Base-by-base conservation (phyloP, 371 early-diverging fungal genomes). In the Rhizopus stolonifer region DNA sequence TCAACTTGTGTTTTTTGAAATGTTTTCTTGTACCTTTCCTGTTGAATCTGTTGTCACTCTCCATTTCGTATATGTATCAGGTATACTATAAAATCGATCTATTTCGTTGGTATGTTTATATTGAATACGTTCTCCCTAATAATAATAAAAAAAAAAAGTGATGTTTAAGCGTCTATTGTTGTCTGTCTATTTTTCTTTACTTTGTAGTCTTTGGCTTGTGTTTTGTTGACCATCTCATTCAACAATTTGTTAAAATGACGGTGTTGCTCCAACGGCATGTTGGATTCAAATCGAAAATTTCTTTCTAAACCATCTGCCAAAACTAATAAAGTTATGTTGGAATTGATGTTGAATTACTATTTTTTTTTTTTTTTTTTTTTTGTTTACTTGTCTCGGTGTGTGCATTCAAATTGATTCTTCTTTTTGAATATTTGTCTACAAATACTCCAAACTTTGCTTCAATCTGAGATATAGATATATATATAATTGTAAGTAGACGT, bases 371-470 rank as follows among this genome's bases (percentile, higher is more conserved):
- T 17, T 40, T 34, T 18, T 22, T n/a, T 29, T 11, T 9, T 9
- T 29, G 9, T 17, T 68, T 75, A 74, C 83, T 81, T 50, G 85
- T 79, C 60, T 92, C 93, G 40, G 84, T 84, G 23, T 57, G 29
- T 14, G 87, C 82, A 2, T 80, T 82, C 19, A 91, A 63, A n/a
- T 59, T 54, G 14, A 90, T 63, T 24, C 93, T 79, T 45, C 70
- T 58, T 0, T 69, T 53, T 3, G 82, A 81, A 17, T 60, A 60
- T 50, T 79, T 88, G 56, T 89, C 89, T 4, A 89, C 62, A 33
- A 93, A 64, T 18, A 77, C 49, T 14, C 93, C 93, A 17, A 93
- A 65, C 61, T 93, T 93, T 14, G 88, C 92, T 62, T 93, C 93
- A 53, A 93, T 90, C 88, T 88, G 53, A 29, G 18, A 10, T 3